Percentiles rank a stretch among this genome's conserved stretches.
These are phyloP conservation scores for Straminergon stramineum DNA, from an alignment of 225 moss, liverwort and hornwort genomes.

Conservation along the genomic window DNA sequence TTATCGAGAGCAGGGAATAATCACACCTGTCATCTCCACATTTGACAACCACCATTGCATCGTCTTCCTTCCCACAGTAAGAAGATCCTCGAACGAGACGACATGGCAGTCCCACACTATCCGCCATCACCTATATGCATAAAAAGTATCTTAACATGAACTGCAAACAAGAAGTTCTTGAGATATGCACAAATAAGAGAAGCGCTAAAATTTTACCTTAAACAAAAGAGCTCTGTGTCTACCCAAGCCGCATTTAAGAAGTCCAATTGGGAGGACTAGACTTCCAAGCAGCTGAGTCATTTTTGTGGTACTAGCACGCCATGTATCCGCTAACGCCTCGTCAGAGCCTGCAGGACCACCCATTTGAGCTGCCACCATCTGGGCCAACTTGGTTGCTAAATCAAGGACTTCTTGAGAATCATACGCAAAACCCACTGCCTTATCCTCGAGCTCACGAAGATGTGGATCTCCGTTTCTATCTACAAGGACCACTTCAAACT, in stretches of 20 bases:
- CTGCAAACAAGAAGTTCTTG: background rate
- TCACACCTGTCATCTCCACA: slow-evolving; percentile 72
- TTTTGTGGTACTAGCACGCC: slow-evolving; percentile 33
- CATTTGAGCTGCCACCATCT: slow-evolving; percentile 76
- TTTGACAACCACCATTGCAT: slow-evolving; percentile 84
- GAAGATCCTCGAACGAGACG: slow-evolving; percentile 81
- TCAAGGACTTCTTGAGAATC: slow-evolving; percentile 80
- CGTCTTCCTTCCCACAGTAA: slow-evolving; percentile 61
- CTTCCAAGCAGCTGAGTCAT: slow-evolving; percentile 50
- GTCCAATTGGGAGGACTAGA: slow-evolving; percentile 87
- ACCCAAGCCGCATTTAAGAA: slow-evolving; percentile 54
- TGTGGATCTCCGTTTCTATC: slow-evolving; percentile 69
- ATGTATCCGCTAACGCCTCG: slow-evolving; percentile 37
- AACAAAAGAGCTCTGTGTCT: slow-evolving; percentile 88
- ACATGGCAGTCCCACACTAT: slow-evolving; percentile 89
- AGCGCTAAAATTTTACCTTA: slow-evolving; percentile 35
- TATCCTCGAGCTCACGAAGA: slow-evolving; percentile 80
- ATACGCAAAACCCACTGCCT: slow-evolving; percentile 75
- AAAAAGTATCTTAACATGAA: background rate
- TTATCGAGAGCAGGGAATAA: background rate
- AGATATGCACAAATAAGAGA: background rate
- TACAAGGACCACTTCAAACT: slow-evolving; percentile 57
- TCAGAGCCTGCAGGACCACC: slow-evolving; percentile 68
- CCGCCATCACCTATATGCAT: slow-evolving; percentile 73
- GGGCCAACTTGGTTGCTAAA: slow-evolving; percentile 79